Evolutionary conservation across 495 filamentous ascomycete species (phyloP), one percentile per base, ranked within the genome.

Genomic region (Bathelium albidoporum): DNA sequence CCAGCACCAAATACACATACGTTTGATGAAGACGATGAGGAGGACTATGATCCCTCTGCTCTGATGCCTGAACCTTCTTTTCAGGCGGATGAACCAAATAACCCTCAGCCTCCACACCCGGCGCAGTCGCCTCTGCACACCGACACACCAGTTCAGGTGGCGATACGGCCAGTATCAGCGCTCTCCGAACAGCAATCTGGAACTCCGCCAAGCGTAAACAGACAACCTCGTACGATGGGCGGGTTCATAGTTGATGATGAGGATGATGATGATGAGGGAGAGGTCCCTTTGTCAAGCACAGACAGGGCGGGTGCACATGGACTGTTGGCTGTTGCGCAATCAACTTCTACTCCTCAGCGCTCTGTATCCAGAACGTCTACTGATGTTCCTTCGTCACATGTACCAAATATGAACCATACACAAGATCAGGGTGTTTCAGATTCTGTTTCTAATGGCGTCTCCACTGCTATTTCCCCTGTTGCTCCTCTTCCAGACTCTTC

Each of bases 231-330:
- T 73, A 90, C 83, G 43, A 85, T 85, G 66, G 89, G 87, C 68
- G 90, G 89, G 65, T 92, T 93, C 80, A 79, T 90, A 72, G 84
- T 87, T 67, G 88, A 89, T 76, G 87, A 89, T 60, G 69, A 73
- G 43, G 72, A 75, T 62, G 76, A 79, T 43, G 76, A 75, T 62
- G 76, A 79, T 43, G 76, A 74, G 65, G 73, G 84, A 73, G 82
- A 83, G 67, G 77, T 79, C 34, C 79, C 82, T 62, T 79, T 76
- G 11, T 10, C 60, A 55, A 63, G 36, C 32, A 59, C 68, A 62
- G 18, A 53, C 62, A 58, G 53, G 58, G 64, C 62, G 61, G 68
- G 63, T 29, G 59, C 72, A 60, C 64, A 69, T 72, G 72, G 66
- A 62, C 60, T 69, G 65, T 63, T 73, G 67, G 69, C 66, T 66